phyloP scores from a whole-genome alignment of 352 stramenopile species.

The Phytopythium cucurbitacearum region DNA sequence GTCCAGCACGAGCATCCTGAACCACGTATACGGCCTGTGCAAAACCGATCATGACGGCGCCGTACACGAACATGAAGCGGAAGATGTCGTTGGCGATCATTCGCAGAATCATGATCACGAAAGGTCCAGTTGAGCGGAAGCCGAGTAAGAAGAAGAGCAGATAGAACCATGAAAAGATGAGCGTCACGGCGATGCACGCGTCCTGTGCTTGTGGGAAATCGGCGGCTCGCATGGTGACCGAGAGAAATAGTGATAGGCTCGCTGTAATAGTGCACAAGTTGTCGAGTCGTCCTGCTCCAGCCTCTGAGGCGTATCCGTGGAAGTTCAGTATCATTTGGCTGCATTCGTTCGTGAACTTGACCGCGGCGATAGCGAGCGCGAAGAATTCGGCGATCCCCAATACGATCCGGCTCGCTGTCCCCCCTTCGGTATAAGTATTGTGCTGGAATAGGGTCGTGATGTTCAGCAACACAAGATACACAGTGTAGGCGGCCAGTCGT shows the following conservation, averaged over 20 bases:
- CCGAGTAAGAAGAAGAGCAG: conserved; percentile 66
- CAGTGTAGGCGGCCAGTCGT: conserved; percentile 25
- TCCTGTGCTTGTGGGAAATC: conserved; percentile 29
- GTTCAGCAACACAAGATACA: conserved; percentile 45
- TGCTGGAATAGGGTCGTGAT: conserved; percentile 38
- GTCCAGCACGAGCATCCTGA: conserved; percentile 32
- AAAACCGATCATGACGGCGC: conserved; percentile 50
- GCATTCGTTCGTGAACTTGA: conserved; percentile 54
- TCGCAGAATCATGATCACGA: conserved; percentile 63
- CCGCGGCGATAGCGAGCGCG: conserved; percentile 18
- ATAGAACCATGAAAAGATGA: conserved; percentile 62
- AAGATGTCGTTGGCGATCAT: conserved; percentile 62
- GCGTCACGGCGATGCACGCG: conserved; percentile 30
- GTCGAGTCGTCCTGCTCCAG: conserved; percentile 39
- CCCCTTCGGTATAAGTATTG: conserved; percentile 22
- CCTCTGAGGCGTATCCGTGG: conserved; percentile 32
- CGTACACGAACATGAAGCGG: conserved; percentile 54
- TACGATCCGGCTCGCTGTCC: conserved; percentile 10
- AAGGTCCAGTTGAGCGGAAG: conserved; percentile 55
- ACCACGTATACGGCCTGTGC: conserved; percentile 53
- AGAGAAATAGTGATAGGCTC: conserved; percentile 29
- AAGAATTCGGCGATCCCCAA: conserved; percentile 28
- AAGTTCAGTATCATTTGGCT: conserved; percentile 45
- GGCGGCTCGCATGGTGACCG: conserved; percentile 15
- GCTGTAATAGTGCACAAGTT: conserved; percentile 49